Evolutionary conservation across 1,139 yeast genomes (phyloP).

Genomic region (Candida tetrigidarum): DNA sequence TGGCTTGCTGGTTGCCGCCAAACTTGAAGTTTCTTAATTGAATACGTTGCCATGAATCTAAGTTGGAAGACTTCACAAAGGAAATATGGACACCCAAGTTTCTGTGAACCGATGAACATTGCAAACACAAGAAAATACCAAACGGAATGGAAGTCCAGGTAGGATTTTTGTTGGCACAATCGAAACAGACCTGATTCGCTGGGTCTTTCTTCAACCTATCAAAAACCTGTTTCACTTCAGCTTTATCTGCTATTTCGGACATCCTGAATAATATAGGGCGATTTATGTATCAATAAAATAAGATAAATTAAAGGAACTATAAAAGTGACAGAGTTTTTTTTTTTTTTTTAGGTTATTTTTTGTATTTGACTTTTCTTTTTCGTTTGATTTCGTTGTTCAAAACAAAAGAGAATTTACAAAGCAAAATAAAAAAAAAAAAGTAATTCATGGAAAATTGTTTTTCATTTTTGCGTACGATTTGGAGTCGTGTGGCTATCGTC

Average conservation of each 20-base stretch:
- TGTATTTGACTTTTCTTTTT: conserved; percentile 2
- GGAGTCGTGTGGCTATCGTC: neutral
- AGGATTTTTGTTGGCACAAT: conserved; percentile 53
- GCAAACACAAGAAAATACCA: conserved; percentile 51
- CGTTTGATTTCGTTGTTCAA: conserved; percentile 11
- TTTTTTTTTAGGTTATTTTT: neutral
- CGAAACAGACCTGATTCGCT: conserved; percentile 83
- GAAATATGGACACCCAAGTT: conserved; percentile 55
- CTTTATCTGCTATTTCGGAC: conserved; percentile 63
- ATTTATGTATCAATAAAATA: too few species aligned
- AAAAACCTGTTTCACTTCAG: conserved; percentile 65
- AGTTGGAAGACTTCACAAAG: conserved; percentile 82
- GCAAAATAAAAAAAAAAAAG: conserved; percentile 1
- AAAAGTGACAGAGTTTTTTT: neutral
- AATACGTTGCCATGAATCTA: conserved; percentile 89
- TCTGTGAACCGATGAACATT: conserved; percentile 54
- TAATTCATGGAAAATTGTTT: too few species aligned
- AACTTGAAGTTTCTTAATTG: conserved; percentile 89
- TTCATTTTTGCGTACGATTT: neutral
- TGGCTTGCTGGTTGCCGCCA: conserved; percentile 90
- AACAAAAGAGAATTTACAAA: neutral
- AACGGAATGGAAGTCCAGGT: conserved; percentile 58
- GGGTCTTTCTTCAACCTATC: conserved; percentile 62
- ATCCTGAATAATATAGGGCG: too few species aligned
- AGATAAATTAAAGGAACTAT: too few species aligned